Base-by-base conservation (phyloP, 352 stramenopile species). In the Phytophthora ohioensis region DNA sequence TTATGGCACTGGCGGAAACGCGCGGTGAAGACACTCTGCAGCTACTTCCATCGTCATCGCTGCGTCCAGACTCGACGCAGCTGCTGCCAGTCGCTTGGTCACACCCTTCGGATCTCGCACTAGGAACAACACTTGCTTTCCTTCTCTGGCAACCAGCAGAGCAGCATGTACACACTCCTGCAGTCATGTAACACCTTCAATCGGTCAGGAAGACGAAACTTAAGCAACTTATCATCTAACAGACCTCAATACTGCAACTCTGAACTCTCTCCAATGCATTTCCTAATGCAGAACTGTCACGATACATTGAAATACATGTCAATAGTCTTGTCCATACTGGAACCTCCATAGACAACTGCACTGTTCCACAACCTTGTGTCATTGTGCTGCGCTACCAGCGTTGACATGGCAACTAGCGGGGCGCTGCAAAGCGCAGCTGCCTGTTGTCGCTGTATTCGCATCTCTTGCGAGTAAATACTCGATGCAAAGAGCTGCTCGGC, bases 401-500 rank as follows among this genome's bases (percentile, higher is more conserved):
- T 57, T 15, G 79, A 70, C 69, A 90, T 83, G 38, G 51, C 32
- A 17, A 72, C 32, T 31, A 76, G 55, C 17, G 69, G 60, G 12
- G 84, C 82, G 8, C 73, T 79, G 30, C 74, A 87, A 12, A 60
- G 60, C n/a, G 73, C 69, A 42, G 82, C 84, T 30, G 71, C 79
- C 32, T 64, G 55, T n/a, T 69, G 63, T 5, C 84, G 64, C 39
- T 78, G 32, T 9, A 63, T 46, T 4, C 59, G 45, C 53, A 74
- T 62, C 10, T 71, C 72, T 6, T 73, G 49, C 13, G 72, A 59
- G 45, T 88, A 75, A 17, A 92, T 76, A n/a, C 71, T 85, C n/a
- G 78, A 78, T 3, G 82, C 57, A 34, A 92, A 81, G 31, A 92
- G 73, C 75, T 81, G 70, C 49, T 86, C 80, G 8, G 73, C 82